Conservation (phyloP, 2,329 filamentous ascomycete species). For the Aspergillus persii region DNA sequence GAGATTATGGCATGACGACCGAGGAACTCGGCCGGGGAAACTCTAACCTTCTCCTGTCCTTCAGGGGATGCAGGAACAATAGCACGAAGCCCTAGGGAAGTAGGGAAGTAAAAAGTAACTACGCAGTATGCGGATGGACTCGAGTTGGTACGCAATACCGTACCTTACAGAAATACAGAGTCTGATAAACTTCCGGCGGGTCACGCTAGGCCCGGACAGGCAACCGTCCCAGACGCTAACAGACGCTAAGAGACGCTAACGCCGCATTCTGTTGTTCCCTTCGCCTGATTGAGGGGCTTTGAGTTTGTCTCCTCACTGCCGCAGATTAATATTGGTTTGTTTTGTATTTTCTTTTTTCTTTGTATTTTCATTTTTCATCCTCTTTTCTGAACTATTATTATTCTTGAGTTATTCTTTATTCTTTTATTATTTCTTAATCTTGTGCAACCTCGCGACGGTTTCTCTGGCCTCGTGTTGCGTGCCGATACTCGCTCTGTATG, state of each 20-base stretch:
- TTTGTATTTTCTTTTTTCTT: neutral
- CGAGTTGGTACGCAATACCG: no score
- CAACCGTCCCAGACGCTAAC: constrained; percentile 9
- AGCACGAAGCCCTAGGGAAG: no score
- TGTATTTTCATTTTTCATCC: neutral
- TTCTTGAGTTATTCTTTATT: no score
- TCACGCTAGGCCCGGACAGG: constrained; percentile 9
- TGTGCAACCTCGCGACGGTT: neutral
- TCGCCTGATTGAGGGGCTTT: neutral
- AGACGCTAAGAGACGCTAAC: neutral
- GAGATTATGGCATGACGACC: neutral
- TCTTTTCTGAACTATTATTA: neutral
- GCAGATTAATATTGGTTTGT: neutral
- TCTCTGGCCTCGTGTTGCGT: neutral
- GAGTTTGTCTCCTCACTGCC: constrained; percentile 3
- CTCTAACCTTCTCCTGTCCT: no score
- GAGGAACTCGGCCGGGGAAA: no score
- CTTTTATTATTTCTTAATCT: neutral
- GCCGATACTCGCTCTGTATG: no score
- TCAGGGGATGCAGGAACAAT: no score
- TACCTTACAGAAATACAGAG: neutral
- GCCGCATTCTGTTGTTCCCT: neutral
- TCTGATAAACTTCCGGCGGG: neutral
- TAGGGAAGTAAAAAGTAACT: no score
- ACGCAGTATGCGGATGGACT: no score